Base-by-base conservation (phyloP, 108 stramenopile genomes). In the Schizochytrium sp. region DNA sequence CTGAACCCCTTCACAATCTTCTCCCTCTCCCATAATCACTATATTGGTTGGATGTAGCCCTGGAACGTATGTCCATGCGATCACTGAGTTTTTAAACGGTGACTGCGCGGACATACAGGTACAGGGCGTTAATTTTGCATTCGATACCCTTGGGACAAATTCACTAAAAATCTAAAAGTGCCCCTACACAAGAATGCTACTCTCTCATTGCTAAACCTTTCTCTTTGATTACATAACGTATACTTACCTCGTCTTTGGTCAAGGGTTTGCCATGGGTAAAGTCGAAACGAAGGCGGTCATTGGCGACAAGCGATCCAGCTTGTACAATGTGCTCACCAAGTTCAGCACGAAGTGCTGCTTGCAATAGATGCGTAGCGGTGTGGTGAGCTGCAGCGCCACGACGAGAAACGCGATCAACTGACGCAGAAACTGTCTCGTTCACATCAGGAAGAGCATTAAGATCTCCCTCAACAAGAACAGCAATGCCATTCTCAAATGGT, bases 281-380 rank as follows among this genome's bases (percentile, higher is more conserved):
- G 91, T 99, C 99, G 91, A 99, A 99, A 57, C 99, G 96, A 7
- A 98, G 93, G 91, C 97, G 98, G 73, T 96, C 93, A 87, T 96
- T 96, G 88, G 99, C 97, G 15, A 97, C 96, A 57, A 96, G 91
- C 2, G 97, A 97, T n/a, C 99, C 99, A 93, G 98, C 97, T 93
- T 99, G 99, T 88, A 97, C 96, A 19, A 97, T 93, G 41, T 91
- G 93, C 5, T 83, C 95, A 50, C 97, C 88, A 61, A 99, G 95
- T 10, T 97, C 97, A 87, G 96, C 93, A 61, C 94, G 92, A 28
- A 99, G 90, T 7, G 98, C 99, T 89, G 92, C 96, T 93, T 99
- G 99, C 56, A 99, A 95, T 72, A 98, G 95, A 92, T 99, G 98
- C 7, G 99, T 99, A 97, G 99, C 98, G 72, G 98, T 99, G 93